Conservation (phyloP, 2,329 filamentous ascomycete species). For the Falciphora oryzae region DNA sequence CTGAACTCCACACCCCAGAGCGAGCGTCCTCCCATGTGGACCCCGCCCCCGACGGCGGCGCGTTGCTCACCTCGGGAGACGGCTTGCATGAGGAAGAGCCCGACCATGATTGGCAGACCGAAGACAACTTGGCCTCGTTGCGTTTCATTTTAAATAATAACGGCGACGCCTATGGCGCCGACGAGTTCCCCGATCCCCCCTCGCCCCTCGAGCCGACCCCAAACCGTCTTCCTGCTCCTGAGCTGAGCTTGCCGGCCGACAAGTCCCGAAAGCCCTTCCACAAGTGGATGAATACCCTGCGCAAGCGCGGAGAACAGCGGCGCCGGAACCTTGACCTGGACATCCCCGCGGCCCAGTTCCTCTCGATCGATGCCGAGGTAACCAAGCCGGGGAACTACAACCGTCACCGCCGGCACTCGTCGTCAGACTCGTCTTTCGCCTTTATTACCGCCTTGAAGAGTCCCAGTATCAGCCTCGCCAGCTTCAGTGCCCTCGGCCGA, state of each 20-base stretch:
- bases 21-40: not conserved
- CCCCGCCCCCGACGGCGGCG: not conserved
- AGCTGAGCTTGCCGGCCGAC: not conserved
- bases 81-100: not conserved
- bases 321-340: constrained; percentile 22
- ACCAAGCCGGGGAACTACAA: constrained; percentile 16
- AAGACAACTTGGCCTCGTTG: not conserved
- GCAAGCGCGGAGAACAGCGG: constrained; percentile 47
- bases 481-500: constrained; percentile 60
- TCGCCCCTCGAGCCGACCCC: not conserved
- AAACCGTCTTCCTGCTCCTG: not conserved
- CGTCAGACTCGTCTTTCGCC: constrained; percentile 69
- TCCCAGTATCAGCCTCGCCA: constrained; percentile 70
- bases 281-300: constrained; percentile 67
- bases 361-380: constrained; percentile 21
- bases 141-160: not conserved
- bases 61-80: not conserved
- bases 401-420: constrained; percentile 47
- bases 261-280: constrained; percentile 49
- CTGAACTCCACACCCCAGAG: not conserved
- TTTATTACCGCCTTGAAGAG: constrained; percentile 80
- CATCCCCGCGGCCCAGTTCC: constrained; percentile 25
- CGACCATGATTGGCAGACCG: constrained; percentile 2
- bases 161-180: not conserved
- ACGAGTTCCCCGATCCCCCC: not conserved